phyloP scores from a whole-genome alignment of 371 early-diverging fungal species.

The Mortierella sp. region DNA sequence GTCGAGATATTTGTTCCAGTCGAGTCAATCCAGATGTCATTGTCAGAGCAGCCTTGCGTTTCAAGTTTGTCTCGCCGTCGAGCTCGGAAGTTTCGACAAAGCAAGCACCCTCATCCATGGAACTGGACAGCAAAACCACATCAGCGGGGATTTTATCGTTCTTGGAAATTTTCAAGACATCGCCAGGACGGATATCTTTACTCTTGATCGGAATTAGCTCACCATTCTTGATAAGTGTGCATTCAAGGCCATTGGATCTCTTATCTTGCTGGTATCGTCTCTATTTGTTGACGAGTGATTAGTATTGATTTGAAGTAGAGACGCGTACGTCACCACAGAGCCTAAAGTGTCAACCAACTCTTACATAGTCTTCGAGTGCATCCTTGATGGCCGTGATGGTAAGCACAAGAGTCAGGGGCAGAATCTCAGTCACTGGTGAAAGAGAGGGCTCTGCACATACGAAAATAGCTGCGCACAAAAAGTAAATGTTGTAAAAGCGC shows the following conservation, averaged over 20 bases:
- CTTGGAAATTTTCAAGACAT: constrained; percentile 78
- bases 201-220: constrained; percentile 59
- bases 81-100: constrained; percentile 88
- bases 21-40: constrained; percentile 52
- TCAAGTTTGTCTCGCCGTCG: constrained; percentile 90
- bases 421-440: constrained; percentile 75
- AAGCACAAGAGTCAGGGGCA: constrained; percentile 83
- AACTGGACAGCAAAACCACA: constrained; percentile 76
- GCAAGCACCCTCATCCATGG: constrained; percentile 75
- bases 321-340: too few relatives aligned
- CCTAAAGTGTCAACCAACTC: not conserved
- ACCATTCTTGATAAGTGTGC: constrained; percentile 45
- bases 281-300: constrained; percentile 14
- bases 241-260: constrained; percentile 48
- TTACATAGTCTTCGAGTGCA: constrained; percentile 84
- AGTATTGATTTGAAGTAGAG: not conserved
- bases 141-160: constrained; percentile 90
- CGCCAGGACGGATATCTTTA: constrained; percentile 82
- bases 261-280: constrained; percentile 58
- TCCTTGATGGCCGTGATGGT: constrained; percentile 86
- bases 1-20: constrained; percentile 37
- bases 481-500: constrained; percentile 88
- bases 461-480: constrained; percentile 78
- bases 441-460: constrained; percentile 71
- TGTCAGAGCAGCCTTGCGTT: constrained; percentile 61